A percentile compares a stretch with the other conserved stretches of the same genome.
These are phyloP conservation scores for Gastrolobium bilobum DNA, from an alignment of 306 rosid genomes.

Conservation along the genomic window DNA sequence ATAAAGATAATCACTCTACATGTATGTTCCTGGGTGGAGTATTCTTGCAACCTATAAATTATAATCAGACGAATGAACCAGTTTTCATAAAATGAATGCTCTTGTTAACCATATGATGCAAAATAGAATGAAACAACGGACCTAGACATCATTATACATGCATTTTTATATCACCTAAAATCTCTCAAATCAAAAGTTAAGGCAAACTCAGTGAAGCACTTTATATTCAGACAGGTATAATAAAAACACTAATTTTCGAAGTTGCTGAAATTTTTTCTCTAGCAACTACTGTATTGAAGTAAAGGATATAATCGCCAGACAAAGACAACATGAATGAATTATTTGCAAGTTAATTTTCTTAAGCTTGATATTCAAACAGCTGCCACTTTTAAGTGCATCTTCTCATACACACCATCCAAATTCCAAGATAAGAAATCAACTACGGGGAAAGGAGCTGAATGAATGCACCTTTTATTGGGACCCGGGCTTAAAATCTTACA, in stretches of 20 bases:
- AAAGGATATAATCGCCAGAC: neutral
- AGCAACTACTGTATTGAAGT: neutral
- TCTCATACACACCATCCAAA: slow-evolving; percentile 37
- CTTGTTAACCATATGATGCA: neutral
- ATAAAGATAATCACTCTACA: slow-evolving; percentile 11
- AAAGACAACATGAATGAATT: neutral
- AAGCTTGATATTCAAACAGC: neutral
- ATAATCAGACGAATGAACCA: neutral
- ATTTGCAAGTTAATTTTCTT: neutral
- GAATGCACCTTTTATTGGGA: neutral
- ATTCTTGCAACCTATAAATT: neutral
- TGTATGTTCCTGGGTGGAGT: neutral
- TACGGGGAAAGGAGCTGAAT: neutral
- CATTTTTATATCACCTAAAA: neutral
- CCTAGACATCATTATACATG: neutral
- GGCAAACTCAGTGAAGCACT: slow-evolving; percentile 1
- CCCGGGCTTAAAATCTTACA: neutral
- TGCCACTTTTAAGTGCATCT: neutral
- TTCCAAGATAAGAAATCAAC: neutral
- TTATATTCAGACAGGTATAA: too few relatives aligned
- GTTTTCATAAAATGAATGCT: neutral
- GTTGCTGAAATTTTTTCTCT: neutral
- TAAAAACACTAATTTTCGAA: neutral
- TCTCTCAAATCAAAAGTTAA: neutral
- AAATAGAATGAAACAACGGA: neutral